These are phyloP conservation scores for Aspergillus terreus DNA, from an alignment of 2,329 filamentous ascomycete species.

Conservation along the genomic window DNA sequence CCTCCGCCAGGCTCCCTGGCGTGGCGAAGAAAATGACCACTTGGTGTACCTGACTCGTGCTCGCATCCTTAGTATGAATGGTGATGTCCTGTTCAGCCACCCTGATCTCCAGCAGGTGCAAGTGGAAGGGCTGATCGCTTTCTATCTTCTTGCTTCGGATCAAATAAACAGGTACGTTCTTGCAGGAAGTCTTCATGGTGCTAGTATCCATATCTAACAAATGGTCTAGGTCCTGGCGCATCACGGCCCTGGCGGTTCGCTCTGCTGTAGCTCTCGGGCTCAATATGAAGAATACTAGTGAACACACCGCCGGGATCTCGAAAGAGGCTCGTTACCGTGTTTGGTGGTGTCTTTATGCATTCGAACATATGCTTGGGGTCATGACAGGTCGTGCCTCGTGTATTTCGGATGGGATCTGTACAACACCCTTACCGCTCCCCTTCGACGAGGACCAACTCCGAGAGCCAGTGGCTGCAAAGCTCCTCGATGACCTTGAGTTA, in stretches of 20 bases:
- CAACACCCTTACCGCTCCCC: conserved; percentile 39
- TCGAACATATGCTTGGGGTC: conserved; percentile 43
- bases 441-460: conserved; percentile 39
- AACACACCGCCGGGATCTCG: conserved; percentile 33
- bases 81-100: conserved; percentile 40
- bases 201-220: not conserved
- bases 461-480: conserved; percentile 27
- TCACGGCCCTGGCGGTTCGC: conserved; percentile 41
- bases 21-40: conserved; percentile 40
- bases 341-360: conserved; percentile 44
- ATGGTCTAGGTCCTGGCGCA: conserved; percentile 37
- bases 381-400: conserved; percentile 46
- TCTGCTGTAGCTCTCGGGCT: conserved; percentile 42
- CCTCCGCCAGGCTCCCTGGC: conserved; percentile 40
- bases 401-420: conserved; percentile 42
- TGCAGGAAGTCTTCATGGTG: too few relatives aligned
- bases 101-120: conserved; percentile 46
- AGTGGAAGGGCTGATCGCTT: conserved; percentile 41
- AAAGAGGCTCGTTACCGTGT: conserved; percentile 45
- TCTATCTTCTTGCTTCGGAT: conserved; percentile 40
- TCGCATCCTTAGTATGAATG: conserved; percentile 41
- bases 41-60: conserved; percentile 43
- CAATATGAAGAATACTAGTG: conserved; percentile 42
- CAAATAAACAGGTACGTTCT: conserved; percentile 37
- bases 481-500: conserved; percentile 28